Percentiles rank a stretch among this genome's conserved stretches.
phyloP scores from a whole-genome alignment of 2,329 filamentous ascomycete genomes.

The Tolypocladium tundrense region DNA sequence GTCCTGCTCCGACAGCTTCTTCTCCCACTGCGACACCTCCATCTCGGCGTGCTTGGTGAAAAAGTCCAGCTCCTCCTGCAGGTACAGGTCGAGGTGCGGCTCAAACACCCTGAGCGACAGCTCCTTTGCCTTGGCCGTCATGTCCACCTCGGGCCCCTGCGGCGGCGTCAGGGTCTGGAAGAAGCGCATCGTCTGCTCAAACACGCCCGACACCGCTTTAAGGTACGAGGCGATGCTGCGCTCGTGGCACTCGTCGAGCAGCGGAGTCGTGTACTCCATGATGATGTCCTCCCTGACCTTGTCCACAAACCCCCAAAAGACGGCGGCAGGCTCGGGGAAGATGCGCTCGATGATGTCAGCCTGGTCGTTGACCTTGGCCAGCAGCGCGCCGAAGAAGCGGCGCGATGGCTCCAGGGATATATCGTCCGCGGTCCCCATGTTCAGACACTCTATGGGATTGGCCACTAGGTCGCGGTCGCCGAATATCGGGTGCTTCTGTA shows the following conservation, averaged over 20 bases:
- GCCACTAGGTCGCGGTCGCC: constrained; percentile 55
- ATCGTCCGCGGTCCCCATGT: constrained; percentile 51
- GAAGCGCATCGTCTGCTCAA: constrained; percentile 76
- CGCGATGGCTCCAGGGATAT: constrained; percentile 73
- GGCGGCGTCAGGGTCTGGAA: constrained; percentile 60
- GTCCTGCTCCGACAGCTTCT: constrained; percentile 82
- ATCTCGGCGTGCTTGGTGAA: constrained; percentile 69
- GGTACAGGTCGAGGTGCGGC: constrained; percentile 84
- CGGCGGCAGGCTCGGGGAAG: constrained; percentile 60
- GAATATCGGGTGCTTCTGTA: constrained; percentile 81
- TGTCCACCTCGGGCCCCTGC: constrained; percentile 48
- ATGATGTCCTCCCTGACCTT: constrained; percentile 78
- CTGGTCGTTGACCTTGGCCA: constrained; percentile 73
- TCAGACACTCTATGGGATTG: constrained; percentile 73
- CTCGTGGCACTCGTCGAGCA: constrained; percentile 82
- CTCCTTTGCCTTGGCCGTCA: constrained; percentile 54
- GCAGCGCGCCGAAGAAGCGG: constrained; percentile 67
- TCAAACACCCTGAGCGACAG: constrained; percentile 71
- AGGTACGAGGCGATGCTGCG: constrained; percentile 68
- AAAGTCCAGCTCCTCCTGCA: constrained; percentile 81
- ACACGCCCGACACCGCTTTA: constrained; percentile 76
- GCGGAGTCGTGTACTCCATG: constrained; percentile 71
- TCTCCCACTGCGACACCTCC: constrained; percentile 80
- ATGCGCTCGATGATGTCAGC: constrained; percentile 68
- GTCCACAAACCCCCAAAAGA: constrained; percentile 70